Conservation (phyloP, 2,329 filamentous ascomycete species). For the Aspergillus fischeri region DNA sequence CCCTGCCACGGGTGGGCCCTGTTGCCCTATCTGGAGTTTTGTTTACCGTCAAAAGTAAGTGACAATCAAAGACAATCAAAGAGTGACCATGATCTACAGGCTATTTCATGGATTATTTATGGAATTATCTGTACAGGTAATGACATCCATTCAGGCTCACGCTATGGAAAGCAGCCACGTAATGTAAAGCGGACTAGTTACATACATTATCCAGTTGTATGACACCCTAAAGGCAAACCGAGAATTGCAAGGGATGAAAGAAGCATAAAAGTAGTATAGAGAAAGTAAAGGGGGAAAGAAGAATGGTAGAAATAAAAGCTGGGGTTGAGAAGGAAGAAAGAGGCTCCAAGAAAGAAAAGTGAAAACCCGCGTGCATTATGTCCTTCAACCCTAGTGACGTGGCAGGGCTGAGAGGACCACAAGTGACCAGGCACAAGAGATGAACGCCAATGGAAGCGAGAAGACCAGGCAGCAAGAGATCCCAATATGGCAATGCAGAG, state of each 20-base stretch:
- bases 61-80: conserved; percentile 2
- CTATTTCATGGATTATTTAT: neutral
- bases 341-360: conserved; percentile 5
- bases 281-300: conserved; percentile 13
- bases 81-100: neutral
- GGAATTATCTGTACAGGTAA: conserved; percentile 3
- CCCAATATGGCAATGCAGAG: conserved; percentile 13
- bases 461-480: conserved; percentile 7
- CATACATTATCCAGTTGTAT: conserved; percentile 37
- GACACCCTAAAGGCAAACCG: conserved; percentile 25
- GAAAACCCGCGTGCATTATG: conserved; percentile 17
- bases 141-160: conserved; percentile 14
- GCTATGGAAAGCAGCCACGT: conserved; percentile 6
- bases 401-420: conserved; percentile 32
- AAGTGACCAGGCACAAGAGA: conserved; percentile 25
- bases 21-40: conserved; percentile 13
- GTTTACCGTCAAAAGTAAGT: conserved; percentile 6
- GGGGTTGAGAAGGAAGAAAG: conserved; percentile 14
- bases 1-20: conserved; percentile 12
- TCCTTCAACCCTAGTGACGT: conserved; percentile 39
- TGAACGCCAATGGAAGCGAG: conserved; percentile 22
- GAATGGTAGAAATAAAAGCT: conserved; percentile 18
- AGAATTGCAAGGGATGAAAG: conserved; percentile 14
- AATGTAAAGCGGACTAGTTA: conserved; percentile 28
- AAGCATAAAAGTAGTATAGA: conserved; percentile 7